Percentiles rank a stretch among this genome's conserved stretches.
Conservation (phyloP, 345 rosid genomes). For the Lepidium aucheri region DNA sequence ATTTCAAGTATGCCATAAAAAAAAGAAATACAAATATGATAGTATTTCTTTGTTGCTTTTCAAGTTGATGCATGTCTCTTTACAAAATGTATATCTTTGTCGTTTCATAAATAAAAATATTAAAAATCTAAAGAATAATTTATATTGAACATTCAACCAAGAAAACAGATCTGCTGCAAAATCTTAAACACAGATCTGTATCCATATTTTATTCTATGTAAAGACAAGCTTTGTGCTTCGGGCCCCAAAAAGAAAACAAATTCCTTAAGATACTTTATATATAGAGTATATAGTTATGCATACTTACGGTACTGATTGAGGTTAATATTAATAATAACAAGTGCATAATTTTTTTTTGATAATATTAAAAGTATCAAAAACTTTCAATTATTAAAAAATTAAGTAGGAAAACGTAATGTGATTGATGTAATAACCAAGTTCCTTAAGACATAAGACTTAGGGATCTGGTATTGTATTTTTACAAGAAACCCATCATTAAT, state of each 20-base stretch:
- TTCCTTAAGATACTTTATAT: neutral
- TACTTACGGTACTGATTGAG: neutral
- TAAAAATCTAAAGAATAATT: neutral
- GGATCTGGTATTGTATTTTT: conserved; percentile 20
- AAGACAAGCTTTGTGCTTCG: conserved; percentile 26
- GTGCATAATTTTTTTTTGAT: neutral
- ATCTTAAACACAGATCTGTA: conserved; percentile 28
- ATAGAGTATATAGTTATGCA: neutral
- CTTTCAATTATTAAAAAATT: neutral
- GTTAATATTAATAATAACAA: neutral
- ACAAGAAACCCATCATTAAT: conserved; percentile 34
- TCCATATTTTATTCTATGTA: conserved; percentile 27
- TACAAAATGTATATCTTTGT: neutral
- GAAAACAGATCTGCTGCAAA: conserved; percentile 27
- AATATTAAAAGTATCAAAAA: conserved; percentile 4
- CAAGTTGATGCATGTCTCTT: neutral
- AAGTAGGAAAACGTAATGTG: conserved; percentile 25
- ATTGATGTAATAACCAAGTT: conserved; percentile 31
- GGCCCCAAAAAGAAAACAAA: neutral
- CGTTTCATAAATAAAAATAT: neutral
- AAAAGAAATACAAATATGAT: neutral
- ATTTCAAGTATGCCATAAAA: no score
- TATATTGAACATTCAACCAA: neutral
- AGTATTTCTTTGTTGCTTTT: neutral
- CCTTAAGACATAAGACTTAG: conserved; percentile 34